phyloP scores from a whole-genome alignment of 2,329 filamentous ascomycete species.

The Nigrograna mackinnonii region DNA sequence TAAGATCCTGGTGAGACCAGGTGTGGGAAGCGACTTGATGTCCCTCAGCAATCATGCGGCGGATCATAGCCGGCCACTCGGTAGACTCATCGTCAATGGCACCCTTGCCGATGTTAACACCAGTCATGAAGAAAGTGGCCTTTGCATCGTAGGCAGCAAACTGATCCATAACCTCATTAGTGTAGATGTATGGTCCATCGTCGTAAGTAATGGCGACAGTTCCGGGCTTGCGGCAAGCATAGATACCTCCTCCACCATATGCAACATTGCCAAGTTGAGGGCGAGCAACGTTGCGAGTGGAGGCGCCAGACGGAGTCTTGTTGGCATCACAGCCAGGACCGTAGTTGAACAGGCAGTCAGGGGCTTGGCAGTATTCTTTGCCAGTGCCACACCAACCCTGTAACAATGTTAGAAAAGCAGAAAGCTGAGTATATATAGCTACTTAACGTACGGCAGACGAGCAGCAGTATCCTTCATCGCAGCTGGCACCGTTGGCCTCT shows the following conservation, averaged over 20 bases:
- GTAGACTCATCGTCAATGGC: slow-evolving; percentile 56
- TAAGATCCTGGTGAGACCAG: slow-evolving; percentile 57
- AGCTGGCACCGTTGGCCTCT: slow-evolving; percentile 22
- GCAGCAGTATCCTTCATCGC: slow-evolving; percentile 37
- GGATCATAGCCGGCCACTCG: slow-evolving; percentile 54
- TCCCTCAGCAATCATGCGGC: slow-evolving; percentile 56
- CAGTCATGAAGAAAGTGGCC: slow-evolving; percentile 70
- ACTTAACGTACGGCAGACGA: slow-evolving; percentile 27
- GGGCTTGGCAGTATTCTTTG: slow-evolving; percentile 60
- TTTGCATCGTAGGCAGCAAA: slow-evolving; percentile 62
- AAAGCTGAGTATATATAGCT: neutral
- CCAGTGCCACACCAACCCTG: slow-evolving; percentile 58
- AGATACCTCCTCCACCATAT: slow-evolving; percentile 63
- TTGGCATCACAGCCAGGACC: slow-evolving; percentile 65
- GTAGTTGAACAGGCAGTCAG: slow-evolving; percentile 64
- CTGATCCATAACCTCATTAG: slow-evolving; percentile 62
- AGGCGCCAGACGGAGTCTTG: slow-evolving; percentile 54
- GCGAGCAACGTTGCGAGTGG: slow-evolving; percentile 57
- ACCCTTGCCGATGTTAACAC: slow-evolving; percentile 60
- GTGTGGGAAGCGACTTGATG: slow-evolving; percentile 67
- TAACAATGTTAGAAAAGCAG: slow-evolving; percentile 4
- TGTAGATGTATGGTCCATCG: slow-evolving; percentile 67
- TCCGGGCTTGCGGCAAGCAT: slow-evolving; percentile 55
- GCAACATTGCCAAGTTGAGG: slow-evolving; percentile 56
- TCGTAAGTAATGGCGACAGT: slow-evolving; percentile 70